Evolutionary conservation across 805 yeast genomes (phyloP).

Genomic region (Candida tibetensis): DNA sequence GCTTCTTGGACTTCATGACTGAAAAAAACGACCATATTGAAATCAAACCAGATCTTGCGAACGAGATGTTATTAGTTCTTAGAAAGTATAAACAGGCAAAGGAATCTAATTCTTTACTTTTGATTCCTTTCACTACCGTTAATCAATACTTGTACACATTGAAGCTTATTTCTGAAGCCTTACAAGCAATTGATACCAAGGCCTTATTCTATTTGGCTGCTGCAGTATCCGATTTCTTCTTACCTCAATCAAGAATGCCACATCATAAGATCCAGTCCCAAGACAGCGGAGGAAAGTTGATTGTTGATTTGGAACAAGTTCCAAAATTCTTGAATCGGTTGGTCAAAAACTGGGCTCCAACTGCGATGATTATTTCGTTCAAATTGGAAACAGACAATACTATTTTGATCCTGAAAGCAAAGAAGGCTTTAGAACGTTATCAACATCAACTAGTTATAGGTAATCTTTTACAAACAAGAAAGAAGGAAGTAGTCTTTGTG

Average conservation of each 20-base stretch:
- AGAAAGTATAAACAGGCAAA: slow-evolving; percentile 54
- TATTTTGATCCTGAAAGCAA: slow-evolving; percentile 72
- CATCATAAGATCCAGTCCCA: slow-evolving; percentile 93
- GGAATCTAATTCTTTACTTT: slow-evolving; percentile 50
- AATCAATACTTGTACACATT: slow-evolving; percentile 89
- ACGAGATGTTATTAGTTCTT: slow-evolving; percentile 57
- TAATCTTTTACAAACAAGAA: slow-evolving; percentile 84
- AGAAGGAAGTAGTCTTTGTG: slow-evolving; percentile 84
- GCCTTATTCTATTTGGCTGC: slow-evolving; percentile 91
- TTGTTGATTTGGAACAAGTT: slow-evolving; percentile 89
- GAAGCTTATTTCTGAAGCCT: slow-evolving; percentile 56
- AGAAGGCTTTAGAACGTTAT: slow-evolving; percentile 76
- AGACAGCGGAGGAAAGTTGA: slow-evolving; percentile 64
- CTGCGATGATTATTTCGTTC: slow-evolving; percentile 91
- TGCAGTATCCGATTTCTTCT: slow-evolving; percentile 94
- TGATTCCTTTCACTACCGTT: slow-evolving; percentile 90
- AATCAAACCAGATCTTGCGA: slow-evolving; percentile 58
- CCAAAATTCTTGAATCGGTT: slow-evolving; percentile 88
- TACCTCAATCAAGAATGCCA: slow-evolving; percentile 81
- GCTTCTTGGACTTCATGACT: slow-evolving; percentile 81
- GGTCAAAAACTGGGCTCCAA: slow-evolving; percentile 93
- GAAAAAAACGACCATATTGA: slow-evolving; percentile 54
- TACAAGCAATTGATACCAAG: slow-evolving; percentile 52
- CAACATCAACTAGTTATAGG: slow-evolving; percentile 95
- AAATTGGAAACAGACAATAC: slow-evolving; percentile 84